Conservation (phyloP, 345 rosid genomes). For the Brassica cretica region DNA sequence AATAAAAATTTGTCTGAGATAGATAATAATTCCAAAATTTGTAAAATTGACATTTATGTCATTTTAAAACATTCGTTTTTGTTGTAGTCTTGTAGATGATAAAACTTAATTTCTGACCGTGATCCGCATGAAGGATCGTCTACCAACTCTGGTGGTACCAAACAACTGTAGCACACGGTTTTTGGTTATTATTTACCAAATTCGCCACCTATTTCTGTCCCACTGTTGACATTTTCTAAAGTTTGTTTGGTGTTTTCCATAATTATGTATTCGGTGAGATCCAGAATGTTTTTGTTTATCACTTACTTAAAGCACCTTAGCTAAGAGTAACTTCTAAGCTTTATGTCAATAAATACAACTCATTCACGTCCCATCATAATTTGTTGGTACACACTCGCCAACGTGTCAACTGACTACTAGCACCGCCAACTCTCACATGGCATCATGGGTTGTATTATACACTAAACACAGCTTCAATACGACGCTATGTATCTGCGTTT, state of each 20-base stretch:
- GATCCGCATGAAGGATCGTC: neutral
- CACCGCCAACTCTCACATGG: constrained; percentile 23
- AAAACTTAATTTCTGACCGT: neutral
- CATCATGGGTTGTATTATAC: neutral
- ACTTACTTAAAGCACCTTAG: neutral
- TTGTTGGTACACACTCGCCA: constrained; percentile 6
- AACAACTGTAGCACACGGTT: neutral
- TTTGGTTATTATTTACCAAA: neutral
- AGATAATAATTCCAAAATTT: too few relatives aligned
- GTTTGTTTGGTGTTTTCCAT: constrained; percentile 12
- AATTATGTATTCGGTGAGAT: neutral
- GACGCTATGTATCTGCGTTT: constrained; percentile 41
- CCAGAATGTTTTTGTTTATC: neutral
- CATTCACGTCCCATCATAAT: constrained; percentile 38
- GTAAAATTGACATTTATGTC: neutral
- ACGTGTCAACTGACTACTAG: constrained; percentile 34
- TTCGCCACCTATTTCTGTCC: neutral
- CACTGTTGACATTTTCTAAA: neutral
- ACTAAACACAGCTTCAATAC: constrained; percentile 31
- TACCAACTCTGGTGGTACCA: neutral
- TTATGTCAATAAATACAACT: constrained; percentile 28
- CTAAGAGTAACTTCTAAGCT: constrained; percentile 34
- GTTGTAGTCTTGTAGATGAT: neutral
- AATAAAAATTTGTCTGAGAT: too few relatives aligned
- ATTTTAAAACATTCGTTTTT: neutral